Conservation (phyloP, 805 yeast species). For the Candida manassasensis region DNA sequence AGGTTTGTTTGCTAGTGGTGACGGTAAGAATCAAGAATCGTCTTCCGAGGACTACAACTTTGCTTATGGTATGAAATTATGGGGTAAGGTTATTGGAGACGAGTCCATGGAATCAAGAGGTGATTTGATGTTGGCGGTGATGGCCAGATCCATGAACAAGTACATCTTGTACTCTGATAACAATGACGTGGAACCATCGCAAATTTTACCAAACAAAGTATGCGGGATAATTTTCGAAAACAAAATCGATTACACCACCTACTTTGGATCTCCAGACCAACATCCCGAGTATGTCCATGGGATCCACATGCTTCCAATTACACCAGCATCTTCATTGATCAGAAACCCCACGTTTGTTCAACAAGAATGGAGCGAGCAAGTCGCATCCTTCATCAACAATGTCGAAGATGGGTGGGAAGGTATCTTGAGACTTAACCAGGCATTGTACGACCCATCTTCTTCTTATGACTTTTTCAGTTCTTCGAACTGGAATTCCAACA, state of each 20-base stretch:
- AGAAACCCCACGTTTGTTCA: conserved; percentile 49
- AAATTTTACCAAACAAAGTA: conserved; percentile 56
- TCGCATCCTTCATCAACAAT: conserved; percentile 39
- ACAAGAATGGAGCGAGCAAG: conserved; percentile 59
- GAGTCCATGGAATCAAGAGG: conserved; percentile 53
- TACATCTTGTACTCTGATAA: conserved; percentile 51
- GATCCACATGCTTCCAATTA: conserved; percentile 72
- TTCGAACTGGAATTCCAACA: conserved; percentile 18
- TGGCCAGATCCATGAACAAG: conserved; percentile 47
- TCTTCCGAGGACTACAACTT: conserved; percentile 72
- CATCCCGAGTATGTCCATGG: conserved; percentile 63
- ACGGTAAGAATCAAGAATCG: conserved; percentile 74
- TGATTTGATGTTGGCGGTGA: conserved; percentile 57
- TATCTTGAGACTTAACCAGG: conserved; percentile 67
- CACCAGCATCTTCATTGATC: conserved; percentile 61
- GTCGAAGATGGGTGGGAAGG: conserved; percentile 70
- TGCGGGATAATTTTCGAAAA: conserved; percentile 72
- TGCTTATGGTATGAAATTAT: conserved; percentile 61
- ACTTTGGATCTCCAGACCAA: conserved; percentile 48
- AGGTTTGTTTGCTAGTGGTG: conserved; percentile 64
- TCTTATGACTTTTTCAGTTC: conserved; percentile 57
- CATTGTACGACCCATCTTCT: conserved; percentile 60
- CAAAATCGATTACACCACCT: conserved; percentile 68
- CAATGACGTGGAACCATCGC: conserved; percentile 51
- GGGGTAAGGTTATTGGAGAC: conserved; percentile 61